A percentile compares a stretch with the other conserved stretches of the same genome.
Conservation (phyloP, 1,139 yeast species). For the Hansenula lynferdii region DNA sequence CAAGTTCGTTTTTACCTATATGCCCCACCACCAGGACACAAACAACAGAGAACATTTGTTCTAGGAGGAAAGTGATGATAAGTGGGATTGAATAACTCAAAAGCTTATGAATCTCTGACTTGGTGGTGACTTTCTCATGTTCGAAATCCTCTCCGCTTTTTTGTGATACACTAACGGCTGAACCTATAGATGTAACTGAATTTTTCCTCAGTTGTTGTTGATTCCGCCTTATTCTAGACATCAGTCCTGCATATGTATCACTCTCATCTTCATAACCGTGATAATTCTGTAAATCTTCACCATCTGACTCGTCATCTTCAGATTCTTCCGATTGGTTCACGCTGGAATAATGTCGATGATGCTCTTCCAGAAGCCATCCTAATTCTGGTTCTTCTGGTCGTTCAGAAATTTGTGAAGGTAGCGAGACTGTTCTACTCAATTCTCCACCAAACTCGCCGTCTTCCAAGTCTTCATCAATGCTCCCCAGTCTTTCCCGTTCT, state of each 20-base stretch:
- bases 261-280: conserved; percentile 35
- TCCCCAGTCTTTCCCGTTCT: conserved; percentile 11
- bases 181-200: conserved; percentile 27
- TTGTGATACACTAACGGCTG: conserved; percentile 10
- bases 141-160: conserved; percentile 35
- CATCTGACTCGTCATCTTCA: conserved; percentile 15
- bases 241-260: conserved; percentile 24
- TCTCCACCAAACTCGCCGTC: conserved; percentile 43
- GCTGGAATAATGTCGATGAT: conserved; percentile 51
- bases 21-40: conserved; percentile 72
- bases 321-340: conserved; percentile 21
- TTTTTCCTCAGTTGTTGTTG: conserved; percentile 24
- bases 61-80: conserved; percentile 61
- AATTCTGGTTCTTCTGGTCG: conserved; percentile 49
- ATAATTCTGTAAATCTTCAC: conserved; percentile 22
- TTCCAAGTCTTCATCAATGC: conserved; percentile 35
- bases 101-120: conserved; percentile 43
- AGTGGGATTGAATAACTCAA: conserved; percentile 58
- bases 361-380: conserved; percentile 67
- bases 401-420: conserved; percentile 58
- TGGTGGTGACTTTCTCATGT: conserved; percentile 39
- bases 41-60: conserved; percentile 68
- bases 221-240: conserved; percentile 22
- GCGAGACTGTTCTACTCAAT: conserved; percentile 38
- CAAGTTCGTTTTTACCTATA: conserved; percentile 64